phyloP scores from a whole-genome alignment of 345 rosid species.

The Turnera subulata region DNA sequence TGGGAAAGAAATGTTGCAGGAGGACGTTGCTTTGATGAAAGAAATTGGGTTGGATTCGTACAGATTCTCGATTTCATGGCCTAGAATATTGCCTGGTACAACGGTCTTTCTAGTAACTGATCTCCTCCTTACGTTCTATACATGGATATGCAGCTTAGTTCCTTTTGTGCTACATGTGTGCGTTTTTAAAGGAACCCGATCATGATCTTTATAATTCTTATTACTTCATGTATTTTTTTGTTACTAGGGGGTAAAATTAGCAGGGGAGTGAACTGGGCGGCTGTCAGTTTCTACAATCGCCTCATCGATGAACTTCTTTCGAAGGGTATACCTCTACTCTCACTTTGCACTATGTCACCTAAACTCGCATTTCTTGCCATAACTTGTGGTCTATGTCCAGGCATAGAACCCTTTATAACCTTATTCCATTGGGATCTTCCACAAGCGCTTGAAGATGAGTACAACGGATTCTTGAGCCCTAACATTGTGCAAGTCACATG shows the following conservation, averaged over 20 bases:
- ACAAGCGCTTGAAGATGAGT: constrained; percentile 21
- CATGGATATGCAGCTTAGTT: too few relatives aligned
- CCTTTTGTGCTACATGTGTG: too few relatives aligned
- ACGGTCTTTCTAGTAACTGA: too few relatives aligned
- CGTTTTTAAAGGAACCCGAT: too few relatives aligned
- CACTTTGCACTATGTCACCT: background rate
- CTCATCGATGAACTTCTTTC: constrained; percentile 19
- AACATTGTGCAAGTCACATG: constrained; percentile 6
- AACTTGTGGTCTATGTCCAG: background rate
- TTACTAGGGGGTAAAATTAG: constrained; percentile 15
- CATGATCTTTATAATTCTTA: too few relatives aligned
- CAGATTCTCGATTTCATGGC: constrained; percentile 26
- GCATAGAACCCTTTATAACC: constrained; percentile 20
- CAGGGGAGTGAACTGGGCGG: constrained; percentile 17
- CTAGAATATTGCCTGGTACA: constrained; percentile 13
- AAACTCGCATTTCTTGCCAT: background rate
- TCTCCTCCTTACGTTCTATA: too few relatives aligned
- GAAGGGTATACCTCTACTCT: constrained; percentile 8
- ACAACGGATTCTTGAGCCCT: constrained; percentile 15
- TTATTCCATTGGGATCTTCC: constrained; percentile 21
- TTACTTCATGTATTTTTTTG: background rate
- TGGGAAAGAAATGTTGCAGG: constrained; percentile 7
- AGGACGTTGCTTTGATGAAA: constrained; percentile 19
- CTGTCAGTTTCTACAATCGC: constrained; percentile 21
- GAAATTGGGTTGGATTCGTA: constrained; percentile 15